Conservation (phyloP, 2,329 filamentous ascomycete species). For the Coniochaeta ligniaria region DNA sequence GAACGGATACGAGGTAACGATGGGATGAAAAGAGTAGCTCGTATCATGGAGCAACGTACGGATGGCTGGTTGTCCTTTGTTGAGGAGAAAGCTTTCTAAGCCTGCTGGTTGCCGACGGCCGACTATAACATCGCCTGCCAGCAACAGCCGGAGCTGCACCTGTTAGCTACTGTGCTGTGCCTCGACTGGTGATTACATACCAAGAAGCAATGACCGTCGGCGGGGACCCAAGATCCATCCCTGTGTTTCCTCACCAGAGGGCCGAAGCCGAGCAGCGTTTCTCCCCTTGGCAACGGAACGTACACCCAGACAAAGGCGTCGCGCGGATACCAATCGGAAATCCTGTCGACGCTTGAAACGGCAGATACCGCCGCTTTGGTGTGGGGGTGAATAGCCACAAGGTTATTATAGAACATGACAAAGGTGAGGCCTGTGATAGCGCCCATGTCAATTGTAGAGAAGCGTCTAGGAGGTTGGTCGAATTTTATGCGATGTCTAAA, state of each 20-base stretch:
- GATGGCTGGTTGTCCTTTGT: background rate
- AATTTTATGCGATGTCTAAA: background rate
- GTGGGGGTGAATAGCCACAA: background rate
- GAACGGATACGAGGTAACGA: background rate
- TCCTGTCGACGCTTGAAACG: background rate
- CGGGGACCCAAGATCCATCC: too few relatives aligned
- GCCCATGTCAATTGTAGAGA: background rate
- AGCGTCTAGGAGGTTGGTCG: background rate
- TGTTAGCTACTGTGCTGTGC: too few relatives aligned
- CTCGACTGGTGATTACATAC: too few relatives aligned
- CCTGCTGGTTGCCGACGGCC: too few relatives aligned
- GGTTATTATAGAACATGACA: background rate
- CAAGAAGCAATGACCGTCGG: too few relatives aligned
- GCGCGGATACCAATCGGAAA: background rate
- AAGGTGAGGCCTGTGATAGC: background rate
- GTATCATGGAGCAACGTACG: background rate
- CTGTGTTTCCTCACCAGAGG: background rate
- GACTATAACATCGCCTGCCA: background rate
- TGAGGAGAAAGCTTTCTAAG: background rate
- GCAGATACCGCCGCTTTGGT: background rate
- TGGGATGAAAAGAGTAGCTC: background rate
- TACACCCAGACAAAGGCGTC: background rate
- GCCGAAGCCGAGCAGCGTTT: background rate
- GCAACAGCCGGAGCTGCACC: background rate
- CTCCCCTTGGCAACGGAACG: background rate